Evolutionary conservation across 2,329 filamentous ascomycete genomes (phyloP).

Genomic region (Zalaria obscura): DNA sequence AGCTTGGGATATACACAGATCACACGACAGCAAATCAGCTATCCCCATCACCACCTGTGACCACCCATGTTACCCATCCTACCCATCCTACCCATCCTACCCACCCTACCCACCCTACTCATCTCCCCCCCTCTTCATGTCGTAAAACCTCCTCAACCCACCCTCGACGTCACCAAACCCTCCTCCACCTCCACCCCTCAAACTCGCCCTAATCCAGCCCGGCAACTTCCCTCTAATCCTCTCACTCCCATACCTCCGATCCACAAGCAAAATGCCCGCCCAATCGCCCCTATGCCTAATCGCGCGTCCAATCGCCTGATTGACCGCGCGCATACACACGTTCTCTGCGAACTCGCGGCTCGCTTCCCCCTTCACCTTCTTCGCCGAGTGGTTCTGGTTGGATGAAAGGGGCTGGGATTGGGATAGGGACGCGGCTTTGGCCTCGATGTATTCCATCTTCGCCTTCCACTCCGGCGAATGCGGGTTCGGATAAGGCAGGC

Average conservation of each 20-base stretch:
- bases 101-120: too few species aligned
- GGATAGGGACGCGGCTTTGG: constrained; percentile 26
- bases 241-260: constrained; percentile 61
- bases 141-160: constrained; percentile 22
- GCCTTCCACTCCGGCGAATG: constrained; percentile 86
- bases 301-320: constrained; percentile 87
- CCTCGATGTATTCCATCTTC: constrained; percentile 74
- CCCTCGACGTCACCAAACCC: constrained; percentile 20
- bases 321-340: constrained; percentile 89
- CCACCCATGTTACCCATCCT: too few species aligned
- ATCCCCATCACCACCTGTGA: too few species aligned
- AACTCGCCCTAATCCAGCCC: constrained; percentile 68
- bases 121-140: constrained; percentile 10
- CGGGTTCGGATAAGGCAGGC: constrained; percentile 84
- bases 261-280: constrained; percentile 75
- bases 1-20: too few species aligned
- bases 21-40: too few species aligned
- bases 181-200: constrained; percentile 30
- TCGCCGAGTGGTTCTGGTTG: background rate
- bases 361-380: constrained; percentile 27
- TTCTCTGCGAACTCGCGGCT: constrained; percentile 83
- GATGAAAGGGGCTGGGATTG: too few species aligned
- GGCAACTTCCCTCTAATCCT: constrained; percentile 70
- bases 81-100: too few species aligned
- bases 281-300: constrained; percentile 84